Evolutionary conservation across 2,329 filamentous ascomycete genomes (phyloP), one percentile per base, ranked within the genome.

Genomic region (Colletotrichum falcatum): DNA sequence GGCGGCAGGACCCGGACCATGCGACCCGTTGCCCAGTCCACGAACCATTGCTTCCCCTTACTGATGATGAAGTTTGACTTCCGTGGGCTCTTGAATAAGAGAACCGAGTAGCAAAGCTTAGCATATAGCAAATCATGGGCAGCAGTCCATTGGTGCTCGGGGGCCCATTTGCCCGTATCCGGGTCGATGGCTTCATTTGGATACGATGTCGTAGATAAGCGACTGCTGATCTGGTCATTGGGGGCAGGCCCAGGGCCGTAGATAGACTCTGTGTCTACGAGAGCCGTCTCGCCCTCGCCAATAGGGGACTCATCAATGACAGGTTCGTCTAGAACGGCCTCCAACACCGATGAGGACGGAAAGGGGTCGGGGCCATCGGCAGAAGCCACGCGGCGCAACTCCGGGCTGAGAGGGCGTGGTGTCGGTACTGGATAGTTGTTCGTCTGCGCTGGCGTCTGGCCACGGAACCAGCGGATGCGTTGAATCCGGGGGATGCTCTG

Each of bases 401-500:
- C 23, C 18, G 67, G 54, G 48, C 65, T 63, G 12, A 62, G 60
- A 5, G 72, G 72, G 42, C 70, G 39, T 20, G 63, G 70, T 26
- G 72, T 72, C n/a, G 72, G 72, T 7, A 66, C 66, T 16, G 66
- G 63, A 23, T 71, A 68, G n/a, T 56, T 61, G 12, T 66, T 65
- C 26, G 77, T 79, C 66, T 80, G 78, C 59, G 75, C 72, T 23
- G 76, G 76, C 68, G 75, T 73, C 73, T 80, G 78, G 14, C 82
- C 84, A 9, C 82, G 83, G 66, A 84, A 81, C 83, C 84, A 88
- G 54, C 85, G 84, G 71, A 87, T 82, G 39, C 86, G 81, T 74
- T 87, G 86, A 51, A 86, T 81, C n/a, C 87, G 83, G 12, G 89
- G 89, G 61, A 90, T 86, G 44, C 87, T 89, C 78, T 89, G 87